phyloP scores from a whole-genome alignment of 345 rosid species.

The Eucalyptus marginata region DNA sequence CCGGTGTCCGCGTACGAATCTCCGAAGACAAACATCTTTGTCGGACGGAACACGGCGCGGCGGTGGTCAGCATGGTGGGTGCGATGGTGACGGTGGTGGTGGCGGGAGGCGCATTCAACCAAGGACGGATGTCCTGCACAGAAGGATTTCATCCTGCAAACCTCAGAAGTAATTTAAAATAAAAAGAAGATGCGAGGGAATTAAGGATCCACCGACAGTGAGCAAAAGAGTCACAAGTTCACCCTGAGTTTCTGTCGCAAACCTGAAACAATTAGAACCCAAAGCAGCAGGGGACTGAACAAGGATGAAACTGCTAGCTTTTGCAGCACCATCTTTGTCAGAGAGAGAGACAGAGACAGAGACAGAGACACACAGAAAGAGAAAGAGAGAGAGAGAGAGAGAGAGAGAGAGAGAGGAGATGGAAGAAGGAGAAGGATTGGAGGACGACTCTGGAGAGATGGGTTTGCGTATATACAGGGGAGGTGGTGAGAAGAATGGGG shows the following conservation, averaged over 20 bases:
- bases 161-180: background rate
- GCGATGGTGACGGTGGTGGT: background rate
- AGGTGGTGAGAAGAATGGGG: background rate
- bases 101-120: background rate
- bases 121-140: background rate
- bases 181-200: background rate
- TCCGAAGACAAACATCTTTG: conserved; percentile 61
- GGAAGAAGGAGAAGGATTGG: background rate
- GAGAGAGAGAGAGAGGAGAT: background rate
- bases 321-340: background rate
- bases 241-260: background rate
- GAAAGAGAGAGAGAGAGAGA: background rate
- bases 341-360: background rate
- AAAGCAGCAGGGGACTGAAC: background rate
- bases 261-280: background rate
- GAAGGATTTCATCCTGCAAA: background rate
- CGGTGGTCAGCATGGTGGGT: background rate
- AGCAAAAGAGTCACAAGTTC: background rate
- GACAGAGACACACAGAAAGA: too few species aligned
- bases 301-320: background rate
- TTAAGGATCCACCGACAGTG: background rate
- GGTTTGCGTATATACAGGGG: background rate
- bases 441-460: background rate
- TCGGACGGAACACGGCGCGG: conserved; percentile 3
- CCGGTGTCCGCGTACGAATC: conserved; percentile 70